These are phyloP conservation scores for Ophiosphaerella narmari DNA, from an alignment of 2,329 filamentous ascomycete genomes.

Conservation along the genomic window DNA sequence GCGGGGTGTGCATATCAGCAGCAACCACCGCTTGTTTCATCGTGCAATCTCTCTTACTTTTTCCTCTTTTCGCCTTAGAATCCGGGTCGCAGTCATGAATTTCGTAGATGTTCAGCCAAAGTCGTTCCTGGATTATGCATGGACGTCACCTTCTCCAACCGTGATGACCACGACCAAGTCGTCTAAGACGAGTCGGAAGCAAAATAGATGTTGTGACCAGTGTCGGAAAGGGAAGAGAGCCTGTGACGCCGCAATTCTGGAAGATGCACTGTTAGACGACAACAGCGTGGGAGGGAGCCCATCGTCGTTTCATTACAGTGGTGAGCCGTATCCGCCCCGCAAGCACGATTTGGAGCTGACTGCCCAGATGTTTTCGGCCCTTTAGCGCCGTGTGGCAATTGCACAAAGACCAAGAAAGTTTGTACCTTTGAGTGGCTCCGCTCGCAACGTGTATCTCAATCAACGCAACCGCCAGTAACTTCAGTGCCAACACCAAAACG, in stretches of 20 bases:
- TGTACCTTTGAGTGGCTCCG: constrained; percentile 54
- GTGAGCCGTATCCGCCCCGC: constrained; percentile 21
- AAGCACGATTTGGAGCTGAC: constrained; percentile 19
- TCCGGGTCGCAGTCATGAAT: constrained; percentile 38
- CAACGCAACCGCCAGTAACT: constrained; percentile 24
- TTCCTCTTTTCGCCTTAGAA: constrained; percentile 32
- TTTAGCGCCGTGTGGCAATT: constrained; percentile 48
- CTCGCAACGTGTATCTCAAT: constrained; percentile 39
- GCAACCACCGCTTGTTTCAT: constrained; percentile 16
- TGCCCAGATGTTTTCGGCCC: constrained; percentile 40
- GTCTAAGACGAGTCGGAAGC: constrained; percentile 45
- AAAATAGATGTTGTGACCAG: constrained; percentile 54
- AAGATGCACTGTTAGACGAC: constrained; percentile 37
- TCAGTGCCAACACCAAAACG: constrained; percentile 32
- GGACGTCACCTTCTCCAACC: constrained; percentile 38
- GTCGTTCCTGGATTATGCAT: constrained; percentile 44
- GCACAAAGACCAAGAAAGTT: constrained; percentile 50
- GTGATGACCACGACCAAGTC: constrained; percentile 25
- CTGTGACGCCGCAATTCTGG: constrained; percentile 49
- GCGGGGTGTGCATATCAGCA: constrained; percentile 39
- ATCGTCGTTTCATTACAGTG: constrained; percentile 42
- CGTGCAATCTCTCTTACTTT: constrained; percentile 23
- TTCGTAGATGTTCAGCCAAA: constrained; percentile 44
- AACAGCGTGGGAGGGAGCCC: constrained; percentile 26
- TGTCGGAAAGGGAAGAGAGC: constrained; percentile 53